phyloP scores from a whole-genome alignment of 176 grass and related monocot genomes.

The Avena eriantha region DNA sequence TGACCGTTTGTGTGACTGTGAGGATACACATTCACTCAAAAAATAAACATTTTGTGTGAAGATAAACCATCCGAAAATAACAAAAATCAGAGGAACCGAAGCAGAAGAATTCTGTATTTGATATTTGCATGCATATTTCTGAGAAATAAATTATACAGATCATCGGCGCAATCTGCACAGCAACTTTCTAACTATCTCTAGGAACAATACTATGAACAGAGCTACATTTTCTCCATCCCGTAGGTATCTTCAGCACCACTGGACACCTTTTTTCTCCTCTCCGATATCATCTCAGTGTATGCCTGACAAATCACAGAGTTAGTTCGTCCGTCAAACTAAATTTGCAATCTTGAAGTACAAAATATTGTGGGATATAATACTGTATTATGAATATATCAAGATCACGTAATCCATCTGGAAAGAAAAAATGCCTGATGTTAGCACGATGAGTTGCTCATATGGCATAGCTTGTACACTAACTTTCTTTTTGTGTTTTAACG shows the following conservation, averaged over 20 bases:
- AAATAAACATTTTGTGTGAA: not conserved
- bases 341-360: not conserved
- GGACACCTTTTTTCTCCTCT: conserved; percentile 79
- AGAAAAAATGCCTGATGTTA: not conserved
- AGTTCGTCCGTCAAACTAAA: not conserved
- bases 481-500: not conserved
- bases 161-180: not conserved
- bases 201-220: not conserved
- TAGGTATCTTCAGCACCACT: conserved; percentile 95
- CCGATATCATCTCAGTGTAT: conserved; percentile 90
- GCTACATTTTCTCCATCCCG: conserved; percentile 60
- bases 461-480: not conserved
- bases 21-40: no score
- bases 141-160: conserved; percentile 11
- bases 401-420: not conserved
- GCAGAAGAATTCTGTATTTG: conserved; percentile 4
- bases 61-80: not conserved
- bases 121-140: not conserved
- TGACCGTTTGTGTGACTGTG: not conserved
- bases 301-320: conserved; percentile 53
- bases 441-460: not conserved
- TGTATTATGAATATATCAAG: not conserved
- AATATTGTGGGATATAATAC: not conserved
- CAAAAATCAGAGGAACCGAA: not conserved
- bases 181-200: conserved; percentile 27